Conservation (phyloP, 345 rosid species). For the Salix koriyanagi region DNA sequence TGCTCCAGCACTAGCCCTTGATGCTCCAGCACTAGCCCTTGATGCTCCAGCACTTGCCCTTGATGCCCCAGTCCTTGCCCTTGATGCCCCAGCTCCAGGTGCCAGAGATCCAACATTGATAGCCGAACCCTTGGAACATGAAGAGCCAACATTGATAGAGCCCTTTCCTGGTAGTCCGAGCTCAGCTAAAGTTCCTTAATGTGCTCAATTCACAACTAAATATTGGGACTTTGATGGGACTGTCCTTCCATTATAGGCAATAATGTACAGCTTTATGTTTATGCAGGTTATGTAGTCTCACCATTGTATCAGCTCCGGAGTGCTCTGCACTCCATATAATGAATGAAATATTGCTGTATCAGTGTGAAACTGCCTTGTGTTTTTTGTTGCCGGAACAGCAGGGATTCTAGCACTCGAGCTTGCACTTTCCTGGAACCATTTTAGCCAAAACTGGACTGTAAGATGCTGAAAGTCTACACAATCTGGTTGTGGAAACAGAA, state of each 20-base stretch:
- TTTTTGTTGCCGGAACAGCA: not conserved
- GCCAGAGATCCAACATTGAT: too few species aligned
- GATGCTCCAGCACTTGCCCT: too few species aligned
- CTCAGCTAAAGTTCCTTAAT: not conserved
- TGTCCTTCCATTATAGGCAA: not conserved
- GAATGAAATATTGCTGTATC: not conserved
- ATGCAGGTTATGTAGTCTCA: not conserved
- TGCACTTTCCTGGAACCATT: not conserved
- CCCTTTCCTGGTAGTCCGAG: not conserved
- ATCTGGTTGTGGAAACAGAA: not conserved
- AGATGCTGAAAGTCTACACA: not conserved
- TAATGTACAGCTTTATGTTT: not conserved
- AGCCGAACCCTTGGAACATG: not conserved
- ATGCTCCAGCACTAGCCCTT: too few species aligned
- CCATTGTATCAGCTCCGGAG: not conserved
- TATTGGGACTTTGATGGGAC: not conserved
- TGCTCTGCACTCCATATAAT: not conserved
- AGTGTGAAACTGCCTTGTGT: not conserved
- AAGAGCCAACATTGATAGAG: slow-evolving; percentile 4
- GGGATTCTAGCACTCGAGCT: not conserved
- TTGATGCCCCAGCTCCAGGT: too few species aligned
- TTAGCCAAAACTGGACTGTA: not conserved
- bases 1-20: too few species aligned
- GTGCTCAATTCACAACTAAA: not conserved
- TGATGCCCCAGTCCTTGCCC: too few species aligned